Base-by-base conservation (phyloP, 2,329 filamentous ascomycete species). In the Aureobasidium sp. region DNA sequence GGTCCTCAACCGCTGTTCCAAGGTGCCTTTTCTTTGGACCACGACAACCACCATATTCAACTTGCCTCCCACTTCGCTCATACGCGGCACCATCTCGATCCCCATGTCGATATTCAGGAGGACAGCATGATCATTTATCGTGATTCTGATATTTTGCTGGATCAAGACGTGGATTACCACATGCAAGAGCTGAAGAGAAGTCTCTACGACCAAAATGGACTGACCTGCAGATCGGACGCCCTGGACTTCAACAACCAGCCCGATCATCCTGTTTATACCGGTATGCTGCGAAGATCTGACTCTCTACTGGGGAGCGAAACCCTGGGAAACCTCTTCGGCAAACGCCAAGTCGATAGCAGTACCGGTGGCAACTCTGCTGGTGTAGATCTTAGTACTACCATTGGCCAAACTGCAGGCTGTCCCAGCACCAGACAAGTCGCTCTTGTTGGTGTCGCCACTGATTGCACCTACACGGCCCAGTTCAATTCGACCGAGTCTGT, bases 51-150 rank as follows among this genome's bases (percentile, higher is more conserved):
- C 69, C 89, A 97, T 67, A 76, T 98, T 48, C 86, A 94, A 64
- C 81, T 88, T 24, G 80, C 79, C 57, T 78, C 79, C 24, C 85
- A 83, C 57, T 98, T 93, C 65, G 76, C 80, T 65, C 77, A 80
- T 59, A 90, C 88, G 40, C 85, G 80, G 64, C 81, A 88, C 57
- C 67, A 72, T 19, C 72, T 83, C 39, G 93, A 98, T 66, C 88
- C 90, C 2, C 73, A 78, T 22, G 67, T 88, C 6, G 71, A 78
- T 12, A 59, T 64, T 24, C 68, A 75, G 25, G 69, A 73, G 40
- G 87, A 95, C 57, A 85, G 81, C 64, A 93, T 98, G 90, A 77
- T 96, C 30, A 79, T 96, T 1, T 97, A 88, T 78, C 81, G 90
- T 59, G 90, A 97, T 65, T 95, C 90, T 24, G 93, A 98, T 67